Conservation (phyloP, 208 protist species). For the Leishmania martiniquensis region DNA sequence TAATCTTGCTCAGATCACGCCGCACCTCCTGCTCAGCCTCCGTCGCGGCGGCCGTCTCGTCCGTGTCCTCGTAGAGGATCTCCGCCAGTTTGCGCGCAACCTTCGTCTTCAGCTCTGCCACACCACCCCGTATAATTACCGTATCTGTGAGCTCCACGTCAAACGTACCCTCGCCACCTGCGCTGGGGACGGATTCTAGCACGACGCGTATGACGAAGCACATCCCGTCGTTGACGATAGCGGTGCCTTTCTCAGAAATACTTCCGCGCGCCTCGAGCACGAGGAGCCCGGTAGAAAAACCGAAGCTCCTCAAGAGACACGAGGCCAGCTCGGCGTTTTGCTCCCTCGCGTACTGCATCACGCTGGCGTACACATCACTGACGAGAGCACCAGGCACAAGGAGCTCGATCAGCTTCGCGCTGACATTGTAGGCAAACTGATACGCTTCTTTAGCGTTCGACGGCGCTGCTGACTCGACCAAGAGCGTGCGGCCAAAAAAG, state of each 20-base stretch:
- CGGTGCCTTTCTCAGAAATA: slow-evolving; percentile 82
- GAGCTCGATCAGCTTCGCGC: slow-evolving; percentile 63
- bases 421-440: slow-evolving; percentile 77
- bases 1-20: slow-evolving; percentile 76
- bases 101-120: slow-evolving; percentile 77
- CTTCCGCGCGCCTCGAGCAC: slow-evolving; percentile 80
- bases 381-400: slow-evolving; percentile 62
- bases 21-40: background rate
- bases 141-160: slow-evolving; percentile 86
- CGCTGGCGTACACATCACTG: slow-evolving; percentile 61
- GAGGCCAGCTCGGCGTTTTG: slow-evolving; percentile 50
- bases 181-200: slow-evolving; percentile 61
- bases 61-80: slow-evolving; percentile 66
- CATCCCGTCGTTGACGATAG: slow-evolving; percentile 71
- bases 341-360: slow-evolving; percentile 49
- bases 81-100: slow-evolving; percentile 68
- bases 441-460: slow-evolving; percentile 68
- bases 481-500: slow-evolving; percentile 80
- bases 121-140: slow-evolving; percentile 63
- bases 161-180: slow-evolving; percentile 32
- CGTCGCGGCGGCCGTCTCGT: slow-evolving; percentile 24
- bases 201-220: slow-evolving; percentile 83
- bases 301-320: slow-evolving; percentile 64
- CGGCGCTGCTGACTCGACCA: slow-evolving; percentile 72
- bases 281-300: slow-evolving; percentile 84